Evolutionary conservation across 2,329 filamentous ascomycete genomes (phyloP).

Genomic region (Monosporascus sp.): DNA sequence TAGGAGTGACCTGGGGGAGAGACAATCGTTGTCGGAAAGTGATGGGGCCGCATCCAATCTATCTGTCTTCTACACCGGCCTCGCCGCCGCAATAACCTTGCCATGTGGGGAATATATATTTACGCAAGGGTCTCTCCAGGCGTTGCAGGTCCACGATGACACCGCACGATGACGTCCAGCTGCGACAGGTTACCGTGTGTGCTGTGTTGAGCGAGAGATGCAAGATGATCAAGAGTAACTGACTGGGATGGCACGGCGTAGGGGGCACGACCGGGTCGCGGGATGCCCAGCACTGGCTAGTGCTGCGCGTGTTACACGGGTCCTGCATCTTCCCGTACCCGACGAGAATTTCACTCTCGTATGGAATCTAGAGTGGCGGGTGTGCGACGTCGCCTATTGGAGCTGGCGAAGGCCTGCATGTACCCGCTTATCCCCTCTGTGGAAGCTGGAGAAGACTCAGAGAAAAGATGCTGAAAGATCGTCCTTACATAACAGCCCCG

Average conservation of each 20-base stretch:
- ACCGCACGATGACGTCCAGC: constrained; percentile 16
- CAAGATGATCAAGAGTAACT: constrained; percentile 7
- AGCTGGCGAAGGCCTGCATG: constrained; percentile 17
- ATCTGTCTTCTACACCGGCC: constrained; percentile 7
- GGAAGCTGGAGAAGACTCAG: constrained; percentile 9
- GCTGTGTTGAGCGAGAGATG: constrained; percentile 2
- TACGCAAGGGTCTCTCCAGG: constrained; percentile 12
- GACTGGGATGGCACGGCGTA: constrained; percentile 7
- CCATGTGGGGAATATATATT: constrained; percentile 20
- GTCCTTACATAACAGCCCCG: constrained; percentile 11
- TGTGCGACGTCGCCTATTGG: constrained; percentile 15
- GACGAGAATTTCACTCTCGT: constrained; percentile 28
- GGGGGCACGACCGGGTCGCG: constrained; percentile 7
- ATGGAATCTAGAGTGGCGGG: constrained; percentile 13
- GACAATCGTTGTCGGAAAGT: constrained; percentile 7
- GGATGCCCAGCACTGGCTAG: constrained; percentile 12
- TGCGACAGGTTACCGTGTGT: constrained; percentile 13
- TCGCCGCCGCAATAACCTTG: constrained; percentile 15
- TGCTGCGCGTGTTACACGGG: constrained; percentile 17
- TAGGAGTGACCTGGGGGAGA: constrained; percentile 6
- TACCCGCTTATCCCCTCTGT: constrained; percentile 14
- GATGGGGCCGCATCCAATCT: constrained; percentile 6
- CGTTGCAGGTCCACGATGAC: constrained; percentile 3
- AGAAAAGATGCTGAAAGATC: constrained; percentile 6
- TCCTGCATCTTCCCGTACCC: constrained; percentile 23